These are phyloP conservation scores for Volvox reticuliferus DNA, from an alignment of 139 green algal species.

Conservation along the genomic window DNA sequence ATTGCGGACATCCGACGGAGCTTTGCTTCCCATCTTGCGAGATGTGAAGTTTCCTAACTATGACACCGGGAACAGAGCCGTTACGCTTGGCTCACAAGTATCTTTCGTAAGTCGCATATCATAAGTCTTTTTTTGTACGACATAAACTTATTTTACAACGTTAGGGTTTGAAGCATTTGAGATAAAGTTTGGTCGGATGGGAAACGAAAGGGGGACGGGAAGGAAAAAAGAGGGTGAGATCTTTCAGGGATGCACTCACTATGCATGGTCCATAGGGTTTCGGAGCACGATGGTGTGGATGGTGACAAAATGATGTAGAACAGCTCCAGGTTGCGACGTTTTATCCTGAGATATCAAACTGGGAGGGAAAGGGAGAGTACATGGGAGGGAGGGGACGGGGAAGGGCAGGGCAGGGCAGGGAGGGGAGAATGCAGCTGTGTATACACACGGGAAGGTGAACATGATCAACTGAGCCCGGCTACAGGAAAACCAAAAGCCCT, in stretches of 20 bases:
- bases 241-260: too few relatives aligned
- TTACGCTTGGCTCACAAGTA: neutral
- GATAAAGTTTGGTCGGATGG: too few relatives aligned
- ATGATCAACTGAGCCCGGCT: too few relatives aligned
- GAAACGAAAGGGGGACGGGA: too few relatives aligned
- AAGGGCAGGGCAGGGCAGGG: neutral
- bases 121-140: neutral
- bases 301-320: neutral
- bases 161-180: too few relatives aligned
- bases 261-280: too few relatives aligned
- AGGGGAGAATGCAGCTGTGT: neutral
- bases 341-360: neutral
- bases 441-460: too few relatives aligned
- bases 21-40: neutral
- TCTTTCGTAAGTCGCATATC: neutral
- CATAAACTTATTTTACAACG: too few relatives aligned
- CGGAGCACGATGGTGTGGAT: neutral
- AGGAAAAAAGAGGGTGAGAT: too few relatives aligned
- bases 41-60: neutral
- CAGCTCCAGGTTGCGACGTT: neutral
- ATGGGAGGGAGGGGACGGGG: neutral
- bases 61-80: neutral
- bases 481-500: too few relatives aligned
- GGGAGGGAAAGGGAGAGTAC: neutral
- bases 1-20: neutral